Percentiles rank a stretch among this genome's conserved stretches.
phyloP scores from a whole-genome alignment of 441 rosid species.

The Pelargonium australe region DNA sequence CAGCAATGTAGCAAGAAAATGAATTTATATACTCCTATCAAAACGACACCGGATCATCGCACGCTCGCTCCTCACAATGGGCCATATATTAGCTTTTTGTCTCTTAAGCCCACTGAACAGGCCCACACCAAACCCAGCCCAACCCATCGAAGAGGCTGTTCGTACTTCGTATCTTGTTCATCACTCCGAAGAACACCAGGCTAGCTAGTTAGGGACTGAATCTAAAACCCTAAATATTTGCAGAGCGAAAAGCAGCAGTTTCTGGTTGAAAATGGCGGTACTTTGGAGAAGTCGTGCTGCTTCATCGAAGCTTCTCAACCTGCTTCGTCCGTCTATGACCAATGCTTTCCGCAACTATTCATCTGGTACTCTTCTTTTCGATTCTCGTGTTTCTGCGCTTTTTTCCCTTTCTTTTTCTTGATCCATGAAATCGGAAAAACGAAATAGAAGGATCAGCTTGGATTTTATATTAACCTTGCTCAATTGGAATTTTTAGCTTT shows the following conservation, averaged over 20 bases:
- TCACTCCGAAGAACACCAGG: too few relatives aligned
- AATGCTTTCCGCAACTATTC: neutral
- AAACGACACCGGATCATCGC: neutral
- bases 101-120: too few relatives aligned
- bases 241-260: neutral
- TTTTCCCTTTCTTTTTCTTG: neutral
- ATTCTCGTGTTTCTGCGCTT: neutral
- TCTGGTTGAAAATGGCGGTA: neutral
- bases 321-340: neutral
- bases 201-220: neutral
- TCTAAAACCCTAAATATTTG: neutral
- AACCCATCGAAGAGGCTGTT: too few relatives aligned
- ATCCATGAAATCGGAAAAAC: neutral
- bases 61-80: too few relatives aligned
- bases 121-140: too few relatives aligned
- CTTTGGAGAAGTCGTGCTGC: slow-evolving; percentile 1
- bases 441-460: too few relatives aligned
- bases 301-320: neutral
- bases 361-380: neutral
- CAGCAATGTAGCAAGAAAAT: neutral
- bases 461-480: too few relatives aligned
- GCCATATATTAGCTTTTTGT: too few relatives aligned
- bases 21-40: neutral
- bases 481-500: too few relatives aligned
- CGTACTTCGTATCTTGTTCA: too few relatives aligned